These are phyloP conservation scores for Ambrosiella beaveri DNA, from an alignment of 2,329 filamentous ascomycete species.

Conservation along the genomic window DNA sequence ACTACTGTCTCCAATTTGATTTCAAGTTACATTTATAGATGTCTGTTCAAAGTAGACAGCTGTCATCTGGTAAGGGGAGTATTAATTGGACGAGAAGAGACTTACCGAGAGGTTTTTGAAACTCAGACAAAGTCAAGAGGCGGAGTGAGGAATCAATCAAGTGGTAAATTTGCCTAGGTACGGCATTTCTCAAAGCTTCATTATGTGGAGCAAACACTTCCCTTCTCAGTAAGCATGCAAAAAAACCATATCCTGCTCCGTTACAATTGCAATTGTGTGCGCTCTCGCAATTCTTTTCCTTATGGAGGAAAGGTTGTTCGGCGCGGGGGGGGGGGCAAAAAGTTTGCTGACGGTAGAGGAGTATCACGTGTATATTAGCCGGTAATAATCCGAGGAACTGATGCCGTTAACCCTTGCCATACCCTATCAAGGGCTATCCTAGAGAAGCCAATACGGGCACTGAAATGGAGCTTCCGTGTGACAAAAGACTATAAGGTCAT, in stretches of 20 bases:
- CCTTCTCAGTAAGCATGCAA: background rate
- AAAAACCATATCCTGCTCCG: background rate
- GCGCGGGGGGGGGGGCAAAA: background rate
- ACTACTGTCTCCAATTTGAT: no score
- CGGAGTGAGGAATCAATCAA: background rate
- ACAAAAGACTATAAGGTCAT: no score
- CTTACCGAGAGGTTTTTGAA: background rate
- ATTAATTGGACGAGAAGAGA: background rate
- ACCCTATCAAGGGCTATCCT: no score
- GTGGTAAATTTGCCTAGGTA: background rate
- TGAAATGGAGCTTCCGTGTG: background rate
- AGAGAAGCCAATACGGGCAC: no score
- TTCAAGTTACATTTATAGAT: no score
- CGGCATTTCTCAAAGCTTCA: background rate
- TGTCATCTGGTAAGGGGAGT: background rate
- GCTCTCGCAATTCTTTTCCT: background rate
- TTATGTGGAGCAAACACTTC: background rate
- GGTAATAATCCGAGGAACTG: background rate
- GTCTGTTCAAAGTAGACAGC: no score
- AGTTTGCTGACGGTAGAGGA: background rate
- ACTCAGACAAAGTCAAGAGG: background rate
- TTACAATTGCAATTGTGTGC: background rate
- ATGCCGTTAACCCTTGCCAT: background rate
- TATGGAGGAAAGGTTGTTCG: background rate
- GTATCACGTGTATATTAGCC: slow-evolving; percentile 7